Percentiles rank a stretch among this genome's conserved stretches.
phyloP scores from a whole-genome alignment of 768 basidiomycete species.

The Suillus placidus region DNA sequence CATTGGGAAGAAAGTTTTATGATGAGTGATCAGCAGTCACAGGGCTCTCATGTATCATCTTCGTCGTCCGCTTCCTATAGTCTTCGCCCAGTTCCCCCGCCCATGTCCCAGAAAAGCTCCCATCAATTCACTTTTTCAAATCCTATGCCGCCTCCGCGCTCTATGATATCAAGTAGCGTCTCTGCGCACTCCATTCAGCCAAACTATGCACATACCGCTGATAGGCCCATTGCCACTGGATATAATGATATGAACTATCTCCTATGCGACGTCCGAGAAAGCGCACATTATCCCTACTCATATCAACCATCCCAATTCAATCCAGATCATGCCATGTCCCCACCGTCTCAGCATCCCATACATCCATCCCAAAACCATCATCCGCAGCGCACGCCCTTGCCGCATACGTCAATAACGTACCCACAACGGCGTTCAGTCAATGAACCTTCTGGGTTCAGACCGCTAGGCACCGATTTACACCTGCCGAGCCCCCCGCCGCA shows the following conservation, averaged over 20 bases:
- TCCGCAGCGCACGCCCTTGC: constrained; percentile 41
- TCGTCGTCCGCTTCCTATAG: constrained; percentile 49
- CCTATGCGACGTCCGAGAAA: constrained; percentile 49
- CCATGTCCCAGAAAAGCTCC: constrained; percentile 49
- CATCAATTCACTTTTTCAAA: constrained; percentile 46
- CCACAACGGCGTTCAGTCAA: constrained; percentile 60
- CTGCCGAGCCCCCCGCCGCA: constrained; percentile 49
- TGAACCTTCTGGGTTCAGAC: constrained; percentile 55
- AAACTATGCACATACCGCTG: constrained; percentile 51
- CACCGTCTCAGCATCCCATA: constrained; percentile 44
- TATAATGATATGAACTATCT: constrained; percentile 53
- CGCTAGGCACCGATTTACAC: constrained; percentile 52
- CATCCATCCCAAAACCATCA: constrained; percentile 36
- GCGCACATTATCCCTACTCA: constrained; percentile 51
- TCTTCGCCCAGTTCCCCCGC: constrained; percentile 44
- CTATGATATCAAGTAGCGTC: constrained; percentile 43
- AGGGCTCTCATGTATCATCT: constrained; percentile 38
- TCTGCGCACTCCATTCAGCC: constrained; percentile 41
- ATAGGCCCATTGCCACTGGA: constrained; percentile 50
- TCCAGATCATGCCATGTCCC: constrained; percentile 43
- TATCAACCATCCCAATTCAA: constrained; percentile 52
- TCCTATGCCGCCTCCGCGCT: constrained; percentile 44
- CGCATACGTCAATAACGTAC: constrained; percentile 50
- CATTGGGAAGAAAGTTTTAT: constrained; percentile 62
- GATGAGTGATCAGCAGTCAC: constrained; percentile 46